Conservation (phyloP, 108 stramenopile species). For the Poteriospumella lacustris region DNA sequence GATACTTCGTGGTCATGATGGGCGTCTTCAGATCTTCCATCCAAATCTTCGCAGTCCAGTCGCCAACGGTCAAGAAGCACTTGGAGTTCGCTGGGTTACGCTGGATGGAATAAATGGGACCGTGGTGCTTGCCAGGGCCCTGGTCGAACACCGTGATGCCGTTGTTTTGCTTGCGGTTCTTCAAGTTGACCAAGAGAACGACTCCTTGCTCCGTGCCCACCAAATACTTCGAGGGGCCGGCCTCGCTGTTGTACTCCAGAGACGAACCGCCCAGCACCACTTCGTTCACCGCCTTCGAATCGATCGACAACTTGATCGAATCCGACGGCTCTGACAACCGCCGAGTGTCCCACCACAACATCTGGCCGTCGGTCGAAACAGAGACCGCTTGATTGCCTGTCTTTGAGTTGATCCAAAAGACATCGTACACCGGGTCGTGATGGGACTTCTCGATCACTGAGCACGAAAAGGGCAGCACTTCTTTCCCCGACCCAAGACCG, state of each 20-base stretch:
- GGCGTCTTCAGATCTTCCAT: constrained; percentile 69
- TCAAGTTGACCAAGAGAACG: constrained; percentile 62
- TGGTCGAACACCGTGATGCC: constrained; percentile 70
- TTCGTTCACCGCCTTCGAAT: constrained; percentile 49
- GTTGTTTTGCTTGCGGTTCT: constrained; percentile 61
- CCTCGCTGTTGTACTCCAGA: constrained; percentile 77
- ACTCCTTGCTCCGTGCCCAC: constrained; percentile 81
- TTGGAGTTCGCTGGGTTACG: constrained; percentile 73
- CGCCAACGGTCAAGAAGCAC: constrained; percentile 79
- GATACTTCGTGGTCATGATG: constrained; percentile 76
- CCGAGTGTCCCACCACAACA: constrained; percentile 75
- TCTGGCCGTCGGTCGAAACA: constrained; percentile 71
- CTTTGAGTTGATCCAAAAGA: constrained; percentile 78
- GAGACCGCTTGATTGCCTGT: constrained; percentile 74
- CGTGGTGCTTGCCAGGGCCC: constrained; percentile 72
- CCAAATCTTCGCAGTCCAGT: constrained; percentile 80
- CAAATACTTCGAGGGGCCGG: constrained; percentile 74
- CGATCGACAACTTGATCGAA: constrained; percentile 54
- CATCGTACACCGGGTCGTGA: constrained; percentile 80
- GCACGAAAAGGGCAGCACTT: constrained; percentile 57
- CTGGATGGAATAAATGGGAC: constrained; percentile 74
- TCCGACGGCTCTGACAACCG: constrained; percentile 69
- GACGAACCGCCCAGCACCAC: constrained; percentile 63
- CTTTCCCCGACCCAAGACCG: too few species aligned
- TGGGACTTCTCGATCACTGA: constrained; percentile 74